Evolutionary conservation across 2,329 filamentous ascomycete genomes (phyloP).

Genomic region (Alternaria burnsii): DNA sequence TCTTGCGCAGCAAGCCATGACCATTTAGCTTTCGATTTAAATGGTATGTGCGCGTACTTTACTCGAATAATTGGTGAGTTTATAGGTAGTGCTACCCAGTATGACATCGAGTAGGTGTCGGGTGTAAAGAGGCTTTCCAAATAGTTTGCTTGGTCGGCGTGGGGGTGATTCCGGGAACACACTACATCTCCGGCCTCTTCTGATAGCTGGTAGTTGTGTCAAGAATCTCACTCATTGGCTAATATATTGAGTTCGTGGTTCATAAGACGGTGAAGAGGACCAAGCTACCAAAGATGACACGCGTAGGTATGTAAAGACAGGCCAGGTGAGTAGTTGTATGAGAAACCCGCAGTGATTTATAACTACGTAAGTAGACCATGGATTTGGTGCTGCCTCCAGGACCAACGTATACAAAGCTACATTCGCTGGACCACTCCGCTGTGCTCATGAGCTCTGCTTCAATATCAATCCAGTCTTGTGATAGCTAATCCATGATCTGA

Average conservation of each 20-base stretch:
- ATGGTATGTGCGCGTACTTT: too few relatives aligned
- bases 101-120: too few relatives aligned
- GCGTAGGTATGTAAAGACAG: rapidly evolving
- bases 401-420: not conserved
- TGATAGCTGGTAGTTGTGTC: rapidly evolving
- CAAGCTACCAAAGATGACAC: not conserved
- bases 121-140: too few relatives aligned
- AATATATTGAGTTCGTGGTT: not conserved
- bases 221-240: not conserved
- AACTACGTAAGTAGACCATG: not conserved
- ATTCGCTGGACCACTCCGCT: not conserved
- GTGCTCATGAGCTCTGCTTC: rapidly evolving
- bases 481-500: not conserved
- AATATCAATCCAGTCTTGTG: rapidly evolving
- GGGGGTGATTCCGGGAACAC: too few relatives aligned
- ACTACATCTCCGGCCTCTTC: rapidly evolving
- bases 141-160: too few relatives aligned
- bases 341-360: rapidly evolving
- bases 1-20: too few relatives aligned
- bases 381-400: rapidly evolving
- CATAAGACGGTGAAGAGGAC: not conserved
- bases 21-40: rapidly evolving
- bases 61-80: too few relatives aligned
- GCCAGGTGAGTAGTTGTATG: not conserved
- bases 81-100: too few relatives aligned